Conservation (phyloP, 2,329 filamentous ascomycete genomes). For the Ceratocystis variospora region DNA sequence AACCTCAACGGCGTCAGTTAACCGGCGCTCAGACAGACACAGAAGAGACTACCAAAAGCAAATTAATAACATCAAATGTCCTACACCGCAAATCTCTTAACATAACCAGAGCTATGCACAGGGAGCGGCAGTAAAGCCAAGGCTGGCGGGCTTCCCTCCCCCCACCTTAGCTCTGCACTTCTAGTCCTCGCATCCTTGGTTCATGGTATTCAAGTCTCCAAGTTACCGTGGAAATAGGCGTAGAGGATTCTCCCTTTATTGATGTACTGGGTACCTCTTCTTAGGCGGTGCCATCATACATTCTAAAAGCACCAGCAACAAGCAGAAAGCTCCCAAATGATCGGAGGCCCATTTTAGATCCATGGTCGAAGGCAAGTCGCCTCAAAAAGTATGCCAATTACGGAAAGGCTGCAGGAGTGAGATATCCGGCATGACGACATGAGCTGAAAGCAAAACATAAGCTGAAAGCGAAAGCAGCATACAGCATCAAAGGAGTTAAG, state of each 20-base stretch:
- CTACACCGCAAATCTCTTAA: background rate
- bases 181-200: background rate
- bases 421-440: background rate
- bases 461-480: background rate
- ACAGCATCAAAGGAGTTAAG: background rate
- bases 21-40: background rate
- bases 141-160: background rate
- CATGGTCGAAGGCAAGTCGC: background rate
- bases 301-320: background rate
- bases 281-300: background rate
- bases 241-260: background rate
- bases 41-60: background rate
- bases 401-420: background rate
- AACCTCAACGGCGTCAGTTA: background rate
- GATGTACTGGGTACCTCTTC: background rate
- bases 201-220: background rate
- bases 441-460: slow-evolving; percentile 8
- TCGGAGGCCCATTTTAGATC: background rate
- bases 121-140: background rate
- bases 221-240: background rate
- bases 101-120: background rate
- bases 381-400: background rate
- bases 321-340: background rate
- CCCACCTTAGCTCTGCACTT: background rate
- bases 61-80: background rate